Conservation (phyloP, 140 eudicot genomes). For the Senecio squalidus region DNA sequence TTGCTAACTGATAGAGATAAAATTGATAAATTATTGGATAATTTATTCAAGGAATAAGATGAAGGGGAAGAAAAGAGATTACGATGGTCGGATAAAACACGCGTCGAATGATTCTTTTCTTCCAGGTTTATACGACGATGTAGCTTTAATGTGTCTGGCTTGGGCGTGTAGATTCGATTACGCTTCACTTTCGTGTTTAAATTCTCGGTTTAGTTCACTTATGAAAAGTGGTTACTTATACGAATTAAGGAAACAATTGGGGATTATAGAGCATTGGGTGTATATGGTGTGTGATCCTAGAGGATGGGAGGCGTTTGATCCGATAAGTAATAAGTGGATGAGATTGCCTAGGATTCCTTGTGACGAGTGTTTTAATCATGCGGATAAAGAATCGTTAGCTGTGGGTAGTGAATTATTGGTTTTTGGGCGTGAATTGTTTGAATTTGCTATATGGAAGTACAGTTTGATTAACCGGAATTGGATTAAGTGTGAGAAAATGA, state of each 20-base stretch:
- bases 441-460: constrained; percentile 60
- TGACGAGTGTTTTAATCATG: constrained; percentile 54
- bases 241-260: constrained; percentile 49
- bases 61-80: constrained; percentile 22
- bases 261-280: constrained; percentile 72
- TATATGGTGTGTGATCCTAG: constrained; percentile 73
- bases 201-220: constrained; percentile 36
- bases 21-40: too few species aligned
- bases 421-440: constrained; percentile 65
- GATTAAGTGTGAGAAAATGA: constrained; percentile 55
- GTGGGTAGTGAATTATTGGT: constrained; percentile 66
- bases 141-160: constrained; percentile 56
- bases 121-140: constrained; percentile 68
- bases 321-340: constrained; percentile 51
- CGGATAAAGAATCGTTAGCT: constrained; percentile 70
- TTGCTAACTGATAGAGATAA: too few species aligned
- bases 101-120: too few species aligned
- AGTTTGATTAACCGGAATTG: constrained; percentile 36
- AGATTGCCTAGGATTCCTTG: constrained; percentile 54
- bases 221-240: constrained; percentile 55
- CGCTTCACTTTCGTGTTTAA: constrained; percentile 50
- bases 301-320: constrained; percentile 81
- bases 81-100: too few species aligned
- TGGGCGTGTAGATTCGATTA: constrained; percentile 56
- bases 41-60: too few species aligned